Evolutionary conservation across 257 asterid genomes (phyloP).

Genomic region (Capsicum chinense): DNA sequence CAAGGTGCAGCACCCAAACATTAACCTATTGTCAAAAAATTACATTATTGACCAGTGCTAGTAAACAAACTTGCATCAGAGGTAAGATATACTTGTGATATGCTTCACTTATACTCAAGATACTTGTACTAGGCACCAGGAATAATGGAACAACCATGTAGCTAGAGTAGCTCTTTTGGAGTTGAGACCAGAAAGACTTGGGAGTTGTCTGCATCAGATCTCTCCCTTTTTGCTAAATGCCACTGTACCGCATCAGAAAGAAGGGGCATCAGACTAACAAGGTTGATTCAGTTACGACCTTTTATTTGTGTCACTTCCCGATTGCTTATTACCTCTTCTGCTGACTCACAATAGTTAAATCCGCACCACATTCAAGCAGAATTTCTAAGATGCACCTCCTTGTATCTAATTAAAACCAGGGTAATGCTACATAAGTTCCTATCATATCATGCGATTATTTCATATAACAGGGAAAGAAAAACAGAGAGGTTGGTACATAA

Average conservation of each 20-base stretch:
- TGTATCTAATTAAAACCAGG: conserved; percentile 1
- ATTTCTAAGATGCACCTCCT: background rate
- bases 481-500: background rate
- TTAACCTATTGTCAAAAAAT: background rate
- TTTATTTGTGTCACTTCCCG: background rate
- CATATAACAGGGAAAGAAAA: background rate
- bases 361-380: background rate
- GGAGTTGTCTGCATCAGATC: background rate
- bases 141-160: background rate
- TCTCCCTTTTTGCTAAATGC: background rate
- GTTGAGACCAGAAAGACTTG: background rate
- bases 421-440: background rate
- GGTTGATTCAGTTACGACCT: background rate
- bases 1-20: background rate
- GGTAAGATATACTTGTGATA: background rate
- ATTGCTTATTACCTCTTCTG: background rate
- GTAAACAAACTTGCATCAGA: background rate
- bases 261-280: background rate
- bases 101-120: background rate
- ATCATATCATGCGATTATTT: background rate
- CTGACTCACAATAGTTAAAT: background rate
- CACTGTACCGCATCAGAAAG: background rate
- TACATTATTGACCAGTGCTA: background rate
- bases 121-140: background rate
- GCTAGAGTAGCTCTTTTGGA: background rate